phyloP scores from a whole-genome alignment of 2,329 filamentous ascomycete genomes.

The Stemphylium lycopersici region DNA sequence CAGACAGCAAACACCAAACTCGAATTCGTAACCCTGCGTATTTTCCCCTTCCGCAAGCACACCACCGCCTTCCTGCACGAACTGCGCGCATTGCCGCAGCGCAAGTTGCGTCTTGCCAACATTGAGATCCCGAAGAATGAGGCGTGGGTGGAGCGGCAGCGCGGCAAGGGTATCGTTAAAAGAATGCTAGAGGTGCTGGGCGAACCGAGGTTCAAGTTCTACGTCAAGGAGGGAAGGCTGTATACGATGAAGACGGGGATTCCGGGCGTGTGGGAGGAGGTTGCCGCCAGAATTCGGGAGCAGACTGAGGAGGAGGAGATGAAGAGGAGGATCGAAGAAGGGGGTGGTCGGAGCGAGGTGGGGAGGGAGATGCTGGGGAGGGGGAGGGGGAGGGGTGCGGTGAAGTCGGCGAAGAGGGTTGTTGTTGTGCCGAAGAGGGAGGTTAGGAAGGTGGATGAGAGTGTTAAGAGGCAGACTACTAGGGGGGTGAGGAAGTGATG shows the following conservation, averaged over 20 bases:
- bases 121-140: slow-evolving; percentile 37
- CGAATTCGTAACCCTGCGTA: slow-evolving; percentile 45
- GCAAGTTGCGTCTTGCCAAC: slow-evolving; percentile 40
- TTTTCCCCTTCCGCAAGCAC: slow-evolving; percentile 40
- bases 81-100: slow-evolving; percentile 39
- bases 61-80: slow-evolving; percentile 40
- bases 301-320: slow-evolving; percentile 23
- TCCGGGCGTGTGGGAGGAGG: slow-evolving; percentile 46
- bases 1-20: slow-evolving; percentile 36
- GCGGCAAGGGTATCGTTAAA: slow-evolving; percentile 24
- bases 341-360: background rate
- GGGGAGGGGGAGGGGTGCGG: slow-evolving; percentile 1
- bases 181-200: slow-evolving; percentile 31
- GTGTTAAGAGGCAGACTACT: slow-evolving; percentile 36
- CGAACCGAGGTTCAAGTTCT: slow-evolving; percentile 44
- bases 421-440: background rate
- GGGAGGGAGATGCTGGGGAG: too few species aligned
- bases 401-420: slow-evolving; percentile 2
- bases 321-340: background rate
- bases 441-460: slow-evolving; percentile 9
- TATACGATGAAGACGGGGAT: slow-evolving; percentile 42
- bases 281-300: slow-evolving; percentile 36
- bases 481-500: slow-evolving; percentile 5
- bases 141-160: slow-evolving; percentile 25
- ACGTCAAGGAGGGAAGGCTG: slow-evolving; percentile 41